These are phyloP conservation scores for Penicillium manginii DNA, from an alignment of 495 filamentous ascomycete species.

Conservation along the genomic window DNA sequence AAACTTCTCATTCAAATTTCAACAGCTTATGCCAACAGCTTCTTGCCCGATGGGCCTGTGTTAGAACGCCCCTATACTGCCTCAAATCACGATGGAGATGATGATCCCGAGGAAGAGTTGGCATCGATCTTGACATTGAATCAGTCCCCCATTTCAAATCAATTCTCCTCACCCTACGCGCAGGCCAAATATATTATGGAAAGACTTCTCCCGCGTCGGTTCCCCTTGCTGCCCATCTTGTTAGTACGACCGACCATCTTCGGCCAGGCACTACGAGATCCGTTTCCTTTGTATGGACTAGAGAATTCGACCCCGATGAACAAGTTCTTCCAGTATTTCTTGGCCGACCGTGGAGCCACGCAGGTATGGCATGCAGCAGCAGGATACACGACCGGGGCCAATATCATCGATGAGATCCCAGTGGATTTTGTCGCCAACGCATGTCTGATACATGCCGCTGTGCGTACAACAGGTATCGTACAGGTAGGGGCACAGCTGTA, in stretches of 20 bases:
- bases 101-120: slow-evolving; percentile 40
- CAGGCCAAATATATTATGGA: slow-evolving; percentile 47
- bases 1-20: slow-evolving; percentile 43
- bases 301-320: slow-evolving; percentile 40
- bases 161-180: slow-evolving; percentile 42
- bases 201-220: slow-evolving; percentile 34
- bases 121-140: slow-evolving; percentile 28
- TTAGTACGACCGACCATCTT: slow-evolving; percentile 48
- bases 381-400: slow-evolving; percentile 35
- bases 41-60: slow-evolving; percentile 40
- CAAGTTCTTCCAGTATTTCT: slow-evolving; percentile 37
- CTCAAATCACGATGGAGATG: slow-evolving; percentile 15
- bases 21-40: slow-evolving; percentile 42
- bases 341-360: slow-evolving; percentile 30
- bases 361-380: slow-evolving; percentile 41
- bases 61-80: slow-evolving; percentile 33
- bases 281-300: slow-evolving; percentile 42
- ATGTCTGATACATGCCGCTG: slow-evolving; percentile 41
- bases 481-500: slow-evolving; percentile 40
- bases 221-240: slow-evolving; percentile 36
- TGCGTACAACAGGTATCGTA: slow-evolving; percentile 38
- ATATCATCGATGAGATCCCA: slow-evolving; percentile 45
- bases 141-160: slow-evolving; percentile 22
- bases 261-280: slow-evolving; percentile 40
- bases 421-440: slow-evolving; percentile 47